Conservation (phyloP, 257 asterid species). For the Solanum megistacrolobum region DNA sequence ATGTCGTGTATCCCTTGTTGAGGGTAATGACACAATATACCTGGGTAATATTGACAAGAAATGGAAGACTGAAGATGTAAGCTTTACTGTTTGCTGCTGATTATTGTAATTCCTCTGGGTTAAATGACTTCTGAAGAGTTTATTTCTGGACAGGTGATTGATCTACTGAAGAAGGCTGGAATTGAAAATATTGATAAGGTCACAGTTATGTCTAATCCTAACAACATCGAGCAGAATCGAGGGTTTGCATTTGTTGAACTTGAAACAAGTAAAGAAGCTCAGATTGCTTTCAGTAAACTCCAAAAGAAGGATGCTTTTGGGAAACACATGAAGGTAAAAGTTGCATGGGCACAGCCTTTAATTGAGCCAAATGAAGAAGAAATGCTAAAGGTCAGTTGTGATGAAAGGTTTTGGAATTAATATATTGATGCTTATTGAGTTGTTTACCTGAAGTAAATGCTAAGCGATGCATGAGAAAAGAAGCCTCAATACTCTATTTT, state of each 20-base stretch:
- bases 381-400: conserved; percentile 43
- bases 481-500: background rate
- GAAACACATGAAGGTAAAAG: conserved; percentile 30
- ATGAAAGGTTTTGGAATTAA: conserved; percentile 1
- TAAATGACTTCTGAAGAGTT: conserved; percentile 10
- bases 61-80: conserved; percentile 70
- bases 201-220: conserved; percentile 43
- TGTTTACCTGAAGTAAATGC: conserved; percentile 1
- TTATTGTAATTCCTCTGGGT: conserved; percentile 1
- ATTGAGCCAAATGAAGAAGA: conserved; percentile 51
- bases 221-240: conserved; percentile 41
- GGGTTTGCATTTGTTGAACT: conserved; percentile 73
- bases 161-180: conserved; percentile 39
- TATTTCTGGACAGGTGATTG: conserved; percentile 34
- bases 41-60: conserved; percentile 59
- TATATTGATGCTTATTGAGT: background rate
- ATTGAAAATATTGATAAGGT: conserved; percentile 53
- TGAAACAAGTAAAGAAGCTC: conserved; percentile 58
- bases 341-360: conserved; percentile 73
- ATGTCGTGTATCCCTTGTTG: conserved; percentile 39
- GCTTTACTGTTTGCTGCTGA: conserved; percentile 17
- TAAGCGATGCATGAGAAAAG: background rate
- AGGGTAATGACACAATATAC: conserved; percentile 60
- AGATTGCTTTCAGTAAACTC: conserved; percentile 50
- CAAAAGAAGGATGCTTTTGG: conserved; percentile 42